Percentiles rank a stretch among this genome's conserved stretches.
phyloP scores from a whole-genome alignment of 305 asterid genomes.

The Euphrasia arctica region DNA sequence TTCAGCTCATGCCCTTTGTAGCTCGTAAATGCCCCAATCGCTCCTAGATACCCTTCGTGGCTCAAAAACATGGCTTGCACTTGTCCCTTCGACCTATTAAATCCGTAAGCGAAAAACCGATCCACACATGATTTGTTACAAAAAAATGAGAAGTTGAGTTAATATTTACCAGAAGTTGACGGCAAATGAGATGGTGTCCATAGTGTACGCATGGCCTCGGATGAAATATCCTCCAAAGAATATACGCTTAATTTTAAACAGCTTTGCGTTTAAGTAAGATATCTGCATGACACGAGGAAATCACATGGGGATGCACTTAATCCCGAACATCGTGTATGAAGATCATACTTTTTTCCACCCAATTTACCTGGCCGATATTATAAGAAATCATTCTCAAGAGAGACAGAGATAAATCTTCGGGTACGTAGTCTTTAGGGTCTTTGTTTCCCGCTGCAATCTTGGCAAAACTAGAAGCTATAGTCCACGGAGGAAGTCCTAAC shows the following conservation, averaged over 20 bases:
- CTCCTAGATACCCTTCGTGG: conserved; percentile 98
- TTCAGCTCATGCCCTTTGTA: conserved; percentile 93
- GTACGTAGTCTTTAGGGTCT: conserved; percentile 84
- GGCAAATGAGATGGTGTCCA: conserved; percentile 99
- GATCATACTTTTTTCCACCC: conserved; percentile 17
- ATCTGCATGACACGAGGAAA: conserved; percentile 47
- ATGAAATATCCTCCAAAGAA: conserved; percentile 99
- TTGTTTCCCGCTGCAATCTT: conserved; percentile 87
- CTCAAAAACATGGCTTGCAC: conserved; percentile 97
- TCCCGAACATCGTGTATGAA: background rate
- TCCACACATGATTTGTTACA: background rate
- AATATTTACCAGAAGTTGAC: conserved; percentile 79
- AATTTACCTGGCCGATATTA: conserved; percentile 93
- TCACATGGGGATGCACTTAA: background rate
- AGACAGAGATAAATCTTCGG: conserved; percentile 95
- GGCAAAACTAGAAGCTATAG: conserved; percentile 98
- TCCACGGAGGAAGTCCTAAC: conserved; percentile 98
- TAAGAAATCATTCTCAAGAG: conserved; percentile 97
- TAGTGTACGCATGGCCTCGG: conserved; percentile 97
- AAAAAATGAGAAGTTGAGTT: background rate
- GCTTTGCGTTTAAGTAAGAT: conserved; percentile 88
- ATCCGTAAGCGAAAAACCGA: conserved; percentile 6
- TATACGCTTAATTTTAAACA: conserved; percentile 91
- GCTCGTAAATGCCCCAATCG: conserved; percentile 99
- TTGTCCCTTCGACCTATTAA: conserved; percentile 80